Evolutionary conservation across 108 stramenopile species (phyloP).

Genomic region (Pseudonitzschia multiseries): DNA sequence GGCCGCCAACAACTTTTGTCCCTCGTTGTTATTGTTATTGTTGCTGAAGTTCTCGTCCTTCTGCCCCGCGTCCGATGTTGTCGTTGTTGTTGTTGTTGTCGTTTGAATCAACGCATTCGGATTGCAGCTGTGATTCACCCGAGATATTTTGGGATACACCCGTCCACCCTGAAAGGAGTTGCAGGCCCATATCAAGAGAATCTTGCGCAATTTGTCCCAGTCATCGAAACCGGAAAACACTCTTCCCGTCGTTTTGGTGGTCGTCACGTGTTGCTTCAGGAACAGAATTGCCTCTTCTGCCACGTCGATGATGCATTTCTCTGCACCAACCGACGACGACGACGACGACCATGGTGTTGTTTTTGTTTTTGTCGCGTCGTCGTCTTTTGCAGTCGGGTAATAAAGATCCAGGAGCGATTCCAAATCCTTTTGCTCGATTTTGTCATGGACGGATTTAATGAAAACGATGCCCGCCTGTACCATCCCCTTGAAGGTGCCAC

Average conservation of each 20-base stretch:
- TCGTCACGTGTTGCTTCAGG: conserved; percentile 37
- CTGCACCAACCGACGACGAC: too few species aligned
- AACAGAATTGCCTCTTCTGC: conserved; percentile 47
- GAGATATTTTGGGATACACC: conserved; percentile 56
- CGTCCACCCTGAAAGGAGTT: conserved; percentile 84
- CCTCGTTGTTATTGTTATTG: conserved; percentile 8
- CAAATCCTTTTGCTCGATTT: conserved; percentile 23
- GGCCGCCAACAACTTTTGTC: conserved; percentile 52
- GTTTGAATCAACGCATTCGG: conserved; percentile 72
- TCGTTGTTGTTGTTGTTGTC: conserved; percentile 6
- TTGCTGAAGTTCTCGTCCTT: background rate
- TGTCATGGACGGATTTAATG: conserved; percentile 20
- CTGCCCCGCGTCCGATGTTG: background rate
- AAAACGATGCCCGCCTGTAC: conserved; percentile 55
- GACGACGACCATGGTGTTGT: too few species aligned
- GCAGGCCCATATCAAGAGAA: conserved; percentile 73
- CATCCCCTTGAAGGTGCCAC: conserved; percentile 62
- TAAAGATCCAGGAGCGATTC: conserved; percentile 50
- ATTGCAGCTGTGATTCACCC: conserved; percentile 81
- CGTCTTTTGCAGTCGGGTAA: conserved; percentile 46
- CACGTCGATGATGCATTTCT: conserved; percentile 41
- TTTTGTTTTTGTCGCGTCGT: too few species aligned
- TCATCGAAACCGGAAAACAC: conserved; percentile 15
- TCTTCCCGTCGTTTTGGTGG: conserved; percentile 11
- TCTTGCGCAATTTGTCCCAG: conserved; percentile 29